Evolutionary conservation across 2,329 filamentous ascomycete species (phyloP).

Genomic region (Hawksworthiomyces lignivorus): DNA sequence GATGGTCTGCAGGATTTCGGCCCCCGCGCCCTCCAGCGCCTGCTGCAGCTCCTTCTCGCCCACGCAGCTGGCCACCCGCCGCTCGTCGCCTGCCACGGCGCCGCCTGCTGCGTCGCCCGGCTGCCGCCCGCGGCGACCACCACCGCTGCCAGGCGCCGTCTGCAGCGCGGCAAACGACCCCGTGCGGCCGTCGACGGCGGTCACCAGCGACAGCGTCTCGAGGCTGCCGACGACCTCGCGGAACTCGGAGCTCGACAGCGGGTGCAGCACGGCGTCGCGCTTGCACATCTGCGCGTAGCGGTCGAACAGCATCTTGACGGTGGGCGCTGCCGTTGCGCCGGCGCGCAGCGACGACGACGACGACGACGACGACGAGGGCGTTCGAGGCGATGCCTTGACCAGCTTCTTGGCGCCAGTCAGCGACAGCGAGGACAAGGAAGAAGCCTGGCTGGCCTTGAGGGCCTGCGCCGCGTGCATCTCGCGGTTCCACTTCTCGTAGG

Average conservation of each 20-base stretch:
- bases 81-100: constrained; percentile 60
- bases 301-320: constrained; percentile 75
- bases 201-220: constrained; percentile 78
- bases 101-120: constrained; percentile 32
- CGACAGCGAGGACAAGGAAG: background rate
- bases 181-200: constrained; percentile 59
- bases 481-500: constrained; percentile 70
- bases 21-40: constrained; percentile 56
- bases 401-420: constrained; percentile 11
- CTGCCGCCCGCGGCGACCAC: constrained; percentile 25
- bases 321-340: constrained; percentile 51
- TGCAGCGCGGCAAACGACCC: constrained; percentile 57
- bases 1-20: constrained; percentile 55
- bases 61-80: constrained; percentile 68
- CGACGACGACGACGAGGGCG: constrained; percentile 42
- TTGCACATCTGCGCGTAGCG: constrained; percentile 79
- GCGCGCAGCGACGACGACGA: constrained; percentile 25
- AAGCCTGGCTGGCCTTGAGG: background rate
- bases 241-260: constrained; percentile 86
- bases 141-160: constrained; percentile 64
- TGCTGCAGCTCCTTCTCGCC: constrained; percentile 71
- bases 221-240: constrained; percentile 84
- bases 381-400: constrained; percentile 16
- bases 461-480: constrained; percentile 32
- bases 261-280: constrained; percentile 79